Evolutionary conservation across 805 yeast genomes (phyloP), one percentile per base, ranked within the genome.

Genomic region (Maudiozyma barnettii): DNA sequence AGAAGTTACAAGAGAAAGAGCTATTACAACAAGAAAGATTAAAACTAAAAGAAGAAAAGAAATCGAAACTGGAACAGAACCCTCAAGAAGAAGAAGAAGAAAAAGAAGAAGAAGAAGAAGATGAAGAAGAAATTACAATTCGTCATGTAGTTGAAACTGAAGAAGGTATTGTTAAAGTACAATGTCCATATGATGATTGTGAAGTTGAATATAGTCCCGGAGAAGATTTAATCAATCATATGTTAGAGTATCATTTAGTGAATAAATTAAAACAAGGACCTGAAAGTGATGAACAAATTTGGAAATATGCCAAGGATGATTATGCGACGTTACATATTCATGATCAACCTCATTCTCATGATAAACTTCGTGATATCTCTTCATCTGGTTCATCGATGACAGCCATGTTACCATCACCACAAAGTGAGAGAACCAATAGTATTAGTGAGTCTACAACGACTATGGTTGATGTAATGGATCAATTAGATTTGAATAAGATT

Each of bases 141-240:
- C 21, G 23, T 10, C 40, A 37, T 21, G 21, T 18, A 23, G 30
- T 21, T 5, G 26, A 42, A 14, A 19, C 31, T 33, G 33, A 33
- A 3, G 20, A 14, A 7, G 30, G 39, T 9, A n/a, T 10, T 5
- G 39, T 29, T 22, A 13, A 20, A 14, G 18, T 47, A 3, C 43
- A 43, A 26, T 54, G 58, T 46, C 53, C 55, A 6, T 55, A 55
- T 30, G 51, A 47, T 22, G 52, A 49, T 21, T 55, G 57, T 51
- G 45, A 45, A 16, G 41, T 23, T 5, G 35, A 39, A 5, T 43
- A 49, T 20, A n/a, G 37, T 6, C 47, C 49, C 4, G 36, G 38
- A 10, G 54, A 51, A 22, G 56, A 52, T 44, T 37, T 52, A 18
- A 52, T 55, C 30, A 52, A 49, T 31, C 59, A 55, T 52, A 38